These are phyloP conservation scores for Blastobotrys buckinghamii DNA, from an alignment of 1,139 yeast species.

Conservation along the genomic window DNA sequence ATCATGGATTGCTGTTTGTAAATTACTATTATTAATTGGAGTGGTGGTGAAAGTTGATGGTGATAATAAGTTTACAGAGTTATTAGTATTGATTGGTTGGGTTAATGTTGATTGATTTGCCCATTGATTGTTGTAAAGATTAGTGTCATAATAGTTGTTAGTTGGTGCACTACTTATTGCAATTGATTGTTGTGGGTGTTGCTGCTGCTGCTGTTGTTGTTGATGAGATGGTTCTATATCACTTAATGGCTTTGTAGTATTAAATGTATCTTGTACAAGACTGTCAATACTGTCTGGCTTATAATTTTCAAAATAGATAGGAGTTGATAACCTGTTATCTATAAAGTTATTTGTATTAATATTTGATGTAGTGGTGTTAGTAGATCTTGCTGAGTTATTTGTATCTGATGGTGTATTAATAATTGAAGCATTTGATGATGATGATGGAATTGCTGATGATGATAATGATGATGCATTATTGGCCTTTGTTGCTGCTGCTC, in stretches of 20 bases:
- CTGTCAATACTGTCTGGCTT: neutral
- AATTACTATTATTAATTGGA: neutral
- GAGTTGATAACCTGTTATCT: neutral
- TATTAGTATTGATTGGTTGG: neutral
- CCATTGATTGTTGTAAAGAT: too few relatives aligned
- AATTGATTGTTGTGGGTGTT: slow-evolving; percentile 4
- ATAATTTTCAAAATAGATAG: slow-evolving; percentile 1
- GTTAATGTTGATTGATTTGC: neutral
- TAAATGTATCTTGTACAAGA: too few relatives aligned
- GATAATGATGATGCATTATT: neutral
- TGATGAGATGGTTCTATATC: too few relatives aligned
- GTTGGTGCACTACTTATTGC: too few relatives aligned
- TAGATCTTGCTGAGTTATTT: neutral
- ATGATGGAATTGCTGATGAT: neutral
- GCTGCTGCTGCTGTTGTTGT: slow-evolving; percentile 2
- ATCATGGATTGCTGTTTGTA: slow-evolving; percentile 2
- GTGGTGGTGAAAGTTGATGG: neutral
- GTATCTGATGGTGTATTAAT: neutral
- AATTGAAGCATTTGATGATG: neutral
- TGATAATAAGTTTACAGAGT: neutral
- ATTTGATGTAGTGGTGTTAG: neutral
- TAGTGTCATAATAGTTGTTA: too few relatives aligned
- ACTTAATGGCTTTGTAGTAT: too few relatives aligned
- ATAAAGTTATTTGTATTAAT: neutral
- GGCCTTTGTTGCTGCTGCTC: neutral